Percentiles rank a stretch among this genome's conserved stretches.
Evolutionary conservation across 148 eudicot genomes (phyloP).

Genomic region (Nepenthes gracilis): DNA sequence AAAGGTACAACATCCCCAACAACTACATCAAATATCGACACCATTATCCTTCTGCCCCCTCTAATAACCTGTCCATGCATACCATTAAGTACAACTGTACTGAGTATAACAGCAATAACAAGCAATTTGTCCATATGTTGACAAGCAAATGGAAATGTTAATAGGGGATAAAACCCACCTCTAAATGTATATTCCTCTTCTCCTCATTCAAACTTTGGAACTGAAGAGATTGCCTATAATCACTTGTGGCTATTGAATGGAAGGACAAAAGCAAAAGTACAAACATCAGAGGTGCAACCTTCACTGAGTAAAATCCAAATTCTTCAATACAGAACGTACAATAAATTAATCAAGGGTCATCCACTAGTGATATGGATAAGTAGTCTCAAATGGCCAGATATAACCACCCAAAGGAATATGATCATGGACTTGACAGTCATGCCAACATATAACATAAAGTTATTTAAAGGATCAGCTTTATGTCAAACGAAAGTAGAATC

Average conservation of each 20-base stretch:
- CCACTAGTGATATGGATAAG: no score
- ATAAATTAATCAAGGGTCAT: no score
- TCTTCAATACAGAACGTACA: no score
- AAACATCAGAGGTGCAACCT: not conserved
- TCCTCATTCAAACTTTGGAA: slow-evolving; percentile 79
- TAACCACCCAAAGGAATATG: no score
- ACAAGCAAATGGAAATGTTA: not conserved
- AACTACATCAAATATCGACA: slow-evolving; percentile 85
- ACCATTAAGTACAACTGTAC: not conserved
- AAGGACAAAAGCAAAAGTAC: not conserved
- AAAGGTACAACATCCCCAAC: slow-evolving; percentile 84
- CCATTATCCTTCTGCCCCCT: slow-evolving; percentile 65
- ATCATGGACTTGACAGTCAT: no score
- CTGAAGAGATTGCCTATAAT: slow-evolving; percentile 87
- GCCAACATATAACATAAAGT: no score
- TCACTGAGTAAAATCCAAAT: not conserved
- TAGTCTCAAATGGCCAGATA: no score
- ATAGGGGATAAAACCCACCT: slow-evolving; percentile 31
- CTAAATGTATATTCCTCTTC: slow-evolving; percentile 91
- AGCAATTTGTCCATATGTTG: no score
- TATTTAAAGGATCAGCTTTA: no score
- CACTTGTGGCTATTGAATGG: slow-evolving; percentile 64
- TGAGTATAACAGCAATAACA: not conserved
- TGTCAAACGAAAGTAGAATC: no score
- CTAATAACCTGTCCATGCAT: slow-evolving; percentile 51